Conservation (phyloP, 768 basidiomycete genomes). For the Leccinum broughii region DNA sequence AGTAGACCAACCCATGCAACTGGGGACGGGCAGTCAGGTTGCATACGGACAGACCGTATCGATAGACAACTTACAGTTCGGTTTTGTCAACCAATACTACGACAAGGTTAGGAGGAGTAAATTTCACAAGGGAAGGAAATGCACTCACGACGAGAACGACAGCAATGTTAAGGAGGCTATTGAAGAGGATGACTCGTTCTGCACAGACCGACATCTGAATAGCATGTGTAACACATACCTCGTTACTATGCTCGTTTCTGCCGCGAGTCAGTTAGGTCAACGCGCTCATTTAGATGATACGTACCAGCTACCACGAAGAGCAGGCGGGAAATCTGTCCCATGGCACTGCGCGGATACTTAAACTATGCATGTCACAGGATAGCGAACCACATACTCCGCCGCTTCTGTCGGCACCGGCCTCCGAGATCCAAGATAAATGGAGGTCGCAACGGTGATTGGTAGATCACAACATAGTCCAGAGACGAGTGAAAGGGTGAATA, state of each 20-base stretch:
- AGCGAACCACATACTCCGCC: conserved; percentile 9
- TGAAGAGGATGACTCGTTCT: background rate
- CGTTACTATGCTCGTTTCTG: conserved; percentile 18
- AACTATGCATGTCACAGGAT: background rate
- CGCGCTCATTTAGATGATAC: background rate
- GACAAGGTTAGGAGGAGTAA: background rate
- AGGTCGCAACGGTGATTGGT: conserved; percentile 8
- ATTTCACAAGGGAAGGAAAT: background rate
- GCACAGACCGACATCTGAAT: background rate
- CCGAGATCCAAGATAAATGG: conserved; percentile 11
- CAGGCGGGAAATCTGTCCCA: conserved; percentile 5
- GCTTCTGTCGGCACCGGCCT: background rate
- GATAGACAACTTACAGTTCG: conserved; percentile 7
- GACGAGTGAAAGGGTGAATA: conserved; percentile 20
- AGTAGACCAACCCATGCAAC: conserved; percentile 21
- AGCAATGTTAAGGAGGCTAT: conserved; percentile 13
- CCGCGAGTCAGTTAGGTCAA: conserved; percentile 3
- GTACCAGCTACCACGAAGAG: conserved; percentile 12
- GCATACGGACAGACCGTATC: background rate
- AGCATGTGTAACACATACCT: conserved; percentile 8
- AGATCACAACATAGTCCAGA: conserved; percentile 22
- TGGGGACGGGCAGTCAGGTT: background rate
- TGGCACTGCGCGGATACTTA: conserved; percentile 5
- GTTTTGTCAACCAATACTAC: conserved; percentile 21
- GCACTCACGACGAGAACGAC: conserved; percentile 16